Evolutionary conservation across 1,284 basidiomycete species (phyloP).

Genomic region (Malassezia dermatis): DNA sequence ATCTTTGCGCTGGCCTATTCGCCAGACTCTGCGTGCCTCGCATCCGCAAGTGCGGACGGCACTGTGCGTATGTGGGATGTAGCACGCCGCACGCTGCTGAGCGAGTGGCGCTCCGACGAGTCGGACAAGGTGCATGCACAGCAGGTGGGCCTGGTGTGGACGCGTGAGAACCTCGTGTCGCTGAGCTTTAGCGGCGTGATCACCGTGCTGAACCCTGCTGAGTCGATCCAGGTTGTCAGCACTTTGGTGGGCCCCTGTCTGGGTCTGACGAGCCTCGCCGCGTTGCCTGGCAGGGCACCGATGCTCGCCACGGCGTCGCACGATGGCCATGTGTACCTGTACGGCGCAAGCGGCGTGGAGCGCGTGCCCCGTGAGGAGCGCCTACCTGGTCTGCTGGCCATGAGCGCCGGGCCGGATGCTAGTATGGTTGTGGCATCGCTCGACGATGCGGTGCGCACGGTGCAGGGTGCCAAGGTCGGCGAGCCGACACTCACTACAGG

Average conservation of each 20-base stretch:
- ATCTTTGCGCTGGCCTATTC: conserved; percentile 48
- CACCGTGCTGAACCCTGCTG: conserved; percentile 52
- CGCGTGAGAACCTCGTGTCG: conserved; percentile 63
- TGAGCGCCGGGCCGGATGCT: neutral
- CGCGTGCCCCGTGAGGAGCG: neutral
- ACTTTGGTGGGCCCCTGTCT: neutral
- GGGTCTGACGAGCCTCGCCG: neutral
- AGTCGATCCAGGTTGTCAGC: conserved; percentile 48
- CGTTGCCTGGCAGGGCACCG: neutral
- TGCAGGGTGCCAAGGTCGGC: neutral
- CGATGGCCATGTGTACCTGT: conserved; percentile 17
- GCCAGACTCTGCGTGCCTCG: conserved; percentile 61
- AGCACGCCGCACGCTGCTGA: conserved; percentile 18
- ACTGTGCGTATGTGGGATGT: conserved; percentile 52
- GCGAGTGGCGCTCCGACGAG: conserved; percentile 26
- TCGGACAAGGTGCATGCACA: conserved; percentile 52
- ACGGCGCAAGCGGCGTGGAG: neutral
- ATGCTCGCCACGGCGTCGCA: neutral
- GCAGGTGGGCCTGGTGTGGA: conserved; percentile 75
- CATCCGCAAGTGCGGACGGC: conserved; percentile 76
- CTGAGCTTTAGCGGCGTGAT: conserved; percentile 74
- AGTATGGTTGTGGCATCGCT: conserved; percentile 3
- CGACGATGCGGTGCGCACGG: conserved; percentile 11
- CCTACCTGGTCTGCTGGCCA: conserved; percentile 2
- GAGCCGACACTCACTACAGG: conserved; percentile 31